A percentile compares a stretch with the other conserved stretches of the same genome.
Conservation (phyloP, 148 eudicot species). For the Silene latifolia region DNA sequence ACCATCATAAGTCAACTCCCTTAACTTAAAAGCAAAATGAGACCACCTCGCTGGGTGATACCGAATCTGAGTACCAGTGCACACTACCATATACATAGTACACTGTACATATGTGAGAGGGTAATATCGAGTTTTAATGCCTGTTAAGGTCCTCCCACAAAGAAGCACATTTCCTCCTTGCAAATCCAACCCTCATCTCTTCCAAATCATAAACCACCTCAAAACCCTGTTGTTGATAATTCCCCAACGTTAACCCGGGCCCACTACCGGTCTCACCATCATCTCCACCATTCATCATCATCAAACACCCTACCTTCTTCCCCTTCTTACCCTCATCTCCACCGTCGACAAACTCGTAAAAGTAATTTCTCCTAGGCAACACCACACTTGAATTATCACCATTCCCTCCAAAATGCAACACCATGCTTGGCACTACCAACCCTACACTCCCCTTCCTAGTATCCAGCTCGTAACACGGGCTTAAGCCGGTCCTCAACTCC, state of each 20-base stretch:
- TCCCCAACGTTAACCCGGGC: conserved; percentile 79
- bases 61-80: no score
- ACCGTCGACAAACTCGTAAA: conserved; percentile 67
- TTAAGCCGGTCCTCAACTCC: conserved; percentile 63
- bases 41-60: no score
- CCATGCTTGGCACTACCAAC: conserved; percentile 42
- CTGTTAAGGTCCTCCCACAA: conserved; percentile 56
- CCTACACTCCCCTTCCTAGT: conserved; percentile 9
- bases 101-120: no score
- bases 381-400: conserved; percentile 52
- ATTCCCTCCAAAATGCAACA: conserved; percentile 60
- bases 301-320: conserved; percentile 70
- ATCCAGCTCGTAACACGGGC: conserved; percentile 66
- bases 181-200: conserved; percentile 73
- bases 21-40: not conserved
- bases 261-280: conserved; percentile 48
- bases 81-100: no score
- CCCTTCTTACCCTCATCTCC: conserved; percentile 37
- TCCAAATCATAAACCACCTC: conserved; percentile 93
- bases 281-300: conserved; percentile 86
- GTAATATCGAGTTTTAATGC: not conserved
- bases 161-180: conserved; percentile 61
- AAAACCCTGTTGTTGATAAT: conserved; percentile 92
- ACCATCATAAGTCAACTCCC: conserved; percentile 20
- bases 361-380: conserved; percentile 68